Evolutionary conservation across 1,284 basidiomycete genomes (phyloP), one percentile per base, ranked within the genome.

Genomic region (Volvariella surrecta): DNA sequence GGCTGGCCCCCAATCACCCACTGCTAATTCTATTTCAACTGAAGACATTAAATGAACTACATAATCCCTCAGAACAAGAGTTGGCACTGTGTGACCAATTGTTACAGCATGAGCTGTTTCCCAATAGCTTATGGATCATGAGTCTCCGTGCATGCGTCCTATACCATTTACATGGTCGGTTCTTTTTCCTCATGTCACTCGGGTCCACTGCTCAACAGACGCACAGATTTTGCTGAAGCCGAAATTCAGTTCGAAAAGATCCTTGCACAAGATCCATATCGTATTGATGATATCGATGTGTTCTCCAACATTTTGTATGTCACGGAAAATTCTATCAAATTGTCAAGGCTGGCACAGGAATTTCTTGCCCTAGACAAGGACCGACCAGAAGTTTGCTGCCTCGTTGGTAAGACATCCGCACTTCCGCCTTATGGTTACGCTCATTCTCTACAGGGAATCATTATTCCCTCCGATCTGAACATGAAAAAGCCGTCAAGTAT

Each of bases 281-380:
- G 94, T 18, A 79, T 97, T 48, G 96, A 99, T 52, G 91, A 97
- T 54, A 85, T 99, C 42, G 95, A 98, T 58, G 84, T 97, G 43
- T 95, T 91, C 61, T 96, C 93, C 44, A 97, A 99, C 59, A 95
- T 98, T 56, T 74, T 99, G 32, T 99, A 98, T 62, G 91, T 99
- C 3, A 89, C 89, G 45, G 89, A 94, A 55, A 91, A 91, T 54
- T 76, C 78, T 32, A 72, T 90, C 22, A 92, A 94, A 59, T 69
- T 99, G 24, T 92, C 93, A 10, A 84, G 85, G 58, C 74, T 99
- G 18, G 95, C 95, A 8, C 92, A 96, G 57, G 87, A 89, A 58
- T 97, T 88, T 64, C 76, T 92, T 28, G 74, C 80, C 31, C 66
- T 94, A 21, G 90, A 95, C 57, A 83, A 90, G 58, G 89, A 94